Evolutionary conservation across 169 alveolate genomes (phyloP).

Genomic region (Eimeria praecox): DNA sequence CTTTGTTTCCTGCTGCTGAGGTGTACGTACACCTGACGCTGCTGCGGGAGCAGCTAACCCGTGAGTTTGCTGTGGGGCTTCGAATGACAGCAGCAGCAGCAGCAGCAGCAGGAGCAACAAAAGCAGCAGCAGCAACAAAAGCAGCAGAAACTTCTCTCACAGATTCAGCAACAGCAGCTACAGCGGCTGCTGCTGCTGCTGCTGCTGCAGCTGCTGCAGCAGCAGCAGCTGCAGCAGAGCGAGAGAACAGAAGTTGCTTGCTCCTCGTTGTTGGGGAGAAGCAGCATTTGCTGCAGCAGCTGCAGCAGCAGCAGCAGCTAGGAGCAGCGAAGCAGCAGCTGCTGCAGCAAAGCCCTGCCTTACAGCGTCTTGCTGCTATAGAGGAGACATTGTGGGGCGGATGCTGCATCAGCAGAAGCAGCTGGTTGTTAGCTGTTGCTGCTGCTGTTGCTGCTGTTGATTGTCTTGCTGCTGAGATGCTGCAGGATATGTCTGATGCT

Average conservation of each 20-base stretch:
- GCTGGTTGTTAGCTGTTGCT: conserved; percentile 50
- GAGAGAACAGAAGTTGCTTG: not conserved
- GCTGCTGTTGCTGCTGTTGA: conserved; percentile 50
- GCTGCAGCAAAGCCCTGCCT: conserved; percentile 35
- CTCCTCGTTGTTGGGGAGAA: not conserved
- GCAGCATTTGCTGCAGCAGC: conserved; percentile 1
- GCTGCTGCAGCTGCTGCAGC: not conserved
- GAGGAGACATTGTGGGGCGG: conserved; percentile 44
- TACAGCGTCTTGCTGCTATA: conserved; percentile 43
- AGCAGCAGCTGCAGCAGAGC: conserved; percentile 16
- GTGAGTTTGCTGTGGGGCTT: conserved; percentile 35
- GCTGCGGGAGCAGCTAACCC: conserved; percentile 56
- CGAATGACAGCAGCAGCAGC: conserved; percentile 36
- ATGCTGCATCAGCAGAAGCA: conserved; percentile 22
- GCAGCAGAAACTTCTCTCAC: too few species aligned
- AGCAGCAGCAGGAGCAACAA: not conserved
- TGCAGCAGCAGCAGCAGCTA: not conserved
- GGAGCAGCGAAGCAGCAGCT: not conserved
- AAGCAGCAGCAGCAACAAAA: not conserved
- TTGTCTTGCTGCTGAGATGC: conserved; percentile 28
- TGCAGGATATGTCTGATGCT: conserved; percentile 3
- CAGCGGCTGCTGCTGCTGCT: not conserved
- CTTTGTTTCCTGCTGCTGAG: conserved; percentile 30
- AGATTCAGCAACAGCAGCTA: too few species aligned
- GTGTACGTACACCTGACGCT: conserved; percentile 56